phyloP scores from a whole-genome alignment of 352 stramenopile genomes.

The Globisporangium canariense region DNA sequence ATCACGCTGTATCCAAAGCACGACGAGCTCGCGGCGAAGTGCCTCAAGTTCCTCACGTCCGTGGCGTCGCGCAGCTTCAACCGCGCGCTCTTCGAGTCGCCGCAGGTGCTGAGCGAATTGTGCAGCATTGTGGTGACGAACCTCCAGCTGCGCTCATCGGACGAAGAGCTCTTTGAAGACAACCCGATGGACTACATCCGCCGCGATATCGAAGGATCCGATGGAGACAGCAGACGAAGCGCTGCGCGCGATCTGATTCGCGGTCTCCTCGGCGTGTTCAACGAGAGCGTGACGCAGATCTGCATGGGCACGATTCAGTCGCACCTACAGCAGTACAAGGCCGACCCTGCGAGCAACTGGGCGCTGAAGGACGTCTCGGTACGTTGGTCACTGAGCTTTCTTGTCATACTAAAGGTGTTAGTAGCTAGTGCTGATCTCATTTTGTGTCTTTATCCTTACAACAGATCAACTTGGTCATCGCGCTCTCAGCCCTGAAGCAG shows the following conservation, averaged over 20 bases:
- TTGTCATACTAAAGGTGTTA: too few species aligned
- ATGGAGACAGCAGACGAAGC: constrained; percentile 95
- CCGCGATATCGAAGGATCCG: constrained; percentile 96
- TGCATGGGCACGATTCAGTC: constrained; percentile 88
- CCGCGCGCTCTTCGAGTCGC: constrained; percentile 80
- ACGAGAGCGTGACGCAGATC: constrained; percentile 92
- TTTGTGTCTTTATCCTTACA: not conserved
- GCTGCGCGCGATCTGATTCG: constrained; percentile 94
- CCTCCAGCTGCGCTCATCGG: constrained; percentile 92
- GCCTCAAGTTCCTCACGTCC: constrained; percentile 96
- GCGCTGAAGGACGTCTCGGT: constrained; percentile 95
- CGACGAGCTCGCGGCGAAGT: constrained; percentile 94
- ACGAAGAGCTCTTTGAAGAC: constrained; percentile 98
- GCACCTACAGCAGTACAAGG: constrained; percentile 91
- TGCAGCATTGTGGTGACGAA: constrained; percentile 98
- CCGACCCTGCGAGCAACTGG: constrained; percentile 88
- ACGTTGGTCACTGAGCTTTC: constrained; percentile 18
- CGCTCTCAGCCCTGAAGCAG: constrained; percentile 93
- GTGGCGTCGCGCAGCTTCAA: constrained; percentile 96
- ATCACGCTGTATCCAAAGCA: constrained; percentile 89
- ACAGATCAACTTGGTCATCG: constrained; percentile 93
- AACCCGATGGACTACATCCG: constrained; percentile 98
- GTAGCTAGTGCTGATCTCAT: not conserved
- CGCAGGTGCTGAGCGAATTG: constrained; percentile 87
- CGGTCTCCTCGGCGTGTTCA: constrained; percentile 94